These are phyloP conservation scores for Basidiobolus heterosporus DNA, from an alignment of 371 early-diverging fungal species.

Conservation along the genomic window DNA sequence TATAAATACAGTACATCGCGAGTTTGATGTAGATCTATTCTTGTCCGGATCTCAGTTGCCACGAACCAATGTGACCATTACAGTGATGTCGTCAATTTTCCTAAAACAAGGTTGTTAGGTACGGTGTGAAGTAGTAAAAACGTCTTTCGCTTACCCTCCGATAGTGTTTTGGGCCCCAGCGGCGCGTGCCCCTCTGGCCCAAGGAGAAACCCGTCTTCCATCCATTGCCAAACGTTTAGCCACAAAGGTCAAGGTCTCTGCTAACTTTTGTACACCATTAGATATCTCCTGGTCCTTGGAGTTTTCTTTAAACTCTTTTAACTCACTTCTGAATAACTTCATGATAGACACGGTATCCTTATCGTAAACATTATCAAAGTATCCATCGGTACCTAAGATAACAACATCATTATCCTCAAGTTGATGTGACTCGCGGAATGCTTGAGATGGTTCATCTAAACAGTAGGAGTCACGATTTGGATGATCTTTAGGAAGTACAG, in stretches of 20 bases:
- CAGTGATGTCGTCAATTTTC: slow-evolving; percentile 24
- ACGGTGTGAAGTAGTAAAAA: not conserved
- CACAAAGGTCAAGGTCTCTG: slow-evolving; percentile 14
- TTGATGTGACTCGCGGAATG: slow-evolving; percentile 31
- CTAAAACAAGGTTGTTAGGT: slow-evolving; percentile 6
- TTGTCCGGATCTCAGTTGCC: too few relatives aligned
- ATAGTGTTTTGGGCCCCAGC: slow-evolving; percentile 9
- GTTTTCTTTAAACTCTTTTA: slow-evolving; percentile 2
- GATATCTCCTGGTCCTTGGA: not conserved
- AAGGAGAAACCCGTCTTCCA: slow-evolving; percentile 6
- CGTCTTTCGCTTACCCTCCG: slow-evolving; percentile 12
- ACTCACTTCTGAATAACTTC: slow-evolving; percentile 13
- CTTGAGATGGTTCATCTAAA: slow-evolving; percentile 30
- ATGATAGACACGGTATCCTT: slow-evolving; percentile 37
- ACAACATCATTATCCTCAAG: slow-evolving; percentile 48
- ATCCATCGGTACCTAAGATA: slow-evolving; percentile 49
- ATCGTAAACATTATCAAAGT: slow-evolving; percentile 49
- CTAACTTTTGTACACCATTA: not conserved
- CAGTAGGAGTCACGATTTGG: too few relatives aligned
- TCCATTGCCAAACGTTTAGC: slow-evolving; percentile 19
- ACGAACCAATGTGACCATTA: slow-evolving; percentile 18
- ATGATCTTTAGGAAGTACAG: slow-evolving; percentile 30
- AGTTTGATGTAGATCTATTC: too few relatives aligned
- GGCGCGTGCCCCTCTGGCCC: slow-evolving; percentile 3
- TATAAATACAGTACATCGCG: too few relatives aligned